Conservation (phyloP, 2,329 filamentous ascomycete genomes). For the Leptodontidium sp. region DNA sequence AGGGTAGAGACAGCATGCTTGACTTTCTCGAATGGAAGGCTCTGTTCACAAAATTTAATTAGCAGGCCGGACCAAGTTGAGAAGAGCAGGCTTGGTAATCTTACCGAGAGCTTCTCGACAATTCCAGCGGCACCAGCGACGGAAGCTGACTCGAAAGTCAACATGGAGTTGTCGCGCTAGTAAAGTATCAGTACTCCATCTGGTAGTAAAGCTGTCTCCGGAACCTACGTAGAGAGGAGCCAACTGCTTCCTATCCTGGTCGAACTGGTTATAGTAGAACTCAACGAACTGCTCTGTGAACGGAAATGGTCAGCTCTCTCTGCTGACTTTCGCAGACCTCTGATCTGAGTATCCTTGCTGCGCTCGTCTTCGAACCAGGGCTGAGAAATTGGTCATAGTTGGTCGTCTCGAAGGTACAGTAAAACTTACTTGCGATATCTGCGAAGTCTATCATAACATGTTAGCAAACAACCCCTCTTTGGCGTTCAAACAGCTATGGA, state of each 20-base stretch:
- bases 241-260: slow-evolving; percentile 72
- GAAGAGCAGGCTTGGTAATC: slow-evolving; percentile 40
- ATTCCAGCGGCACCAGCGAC: slow-evolving; percentile 72
- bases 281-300: slow-evolving; percentile 81
- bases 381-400: neutral
- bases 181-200: slow-evolving; percentile 34
- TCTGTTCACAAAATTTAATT: slow-evolving; percentile 54
- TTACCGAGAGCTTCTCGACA: slow-evolving; percentile 81
- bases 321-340: neutral
- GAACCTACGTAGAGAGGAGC: slow-evolving; percentile 79
- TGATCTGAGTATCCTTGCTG: neutral
- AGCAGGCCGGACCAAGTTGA: slow-evolving; percentile 17
- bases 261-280: slow-evolving; percentile 93
- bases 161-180: slow-evolving; percentile 85
- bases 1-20: slow-evolving; percentile 79
- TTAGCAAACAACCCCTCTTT: slow-evolving; percentile 34
- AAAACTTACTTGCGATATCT: slow-evolving; percentile 52
- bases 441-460: slow-evolving; percentile 48
- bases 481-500: neutral
- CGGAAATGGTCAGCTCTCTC: neutral
- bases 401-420: neutral
- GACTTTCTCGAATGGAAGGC: slow-evolving; percentile 82
- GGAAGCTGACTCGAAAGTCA: slow-evolving; percentile 85
- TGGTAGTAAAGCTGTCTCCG: slow-evolving; percentile 19
- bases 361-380: too few species aligned